phyloP scores from a whole-genome alignment of 108 stramenopile species.

The Ochromonas danica region DNA sequence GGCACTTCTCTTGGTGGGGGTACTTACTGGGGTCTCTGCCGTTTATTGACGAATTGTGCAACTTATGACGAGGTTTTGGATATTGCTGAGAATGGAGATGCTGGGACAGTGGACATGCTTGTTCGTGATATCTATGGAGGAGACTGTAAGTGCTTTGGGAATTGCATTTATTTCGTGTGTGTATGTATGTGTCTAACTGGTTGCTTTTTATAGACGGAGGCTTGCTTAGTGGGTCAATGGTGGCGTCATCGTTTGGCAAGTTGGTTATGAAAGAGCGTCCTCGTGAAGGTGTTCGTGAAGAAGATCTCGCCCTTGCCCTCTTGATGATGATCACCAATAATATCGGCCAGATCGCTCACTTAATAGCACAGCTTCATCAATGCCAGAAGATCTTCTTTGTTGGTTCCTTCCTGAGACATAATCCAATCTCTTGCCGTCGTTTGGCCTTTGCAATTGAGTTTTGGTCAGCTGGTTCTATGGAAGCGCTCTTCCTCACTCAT shows the following conservation, averaged over 20 bases:
- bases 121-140: conserved; percentile 98
- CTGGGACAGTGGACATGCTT: conserved; percentile 81
- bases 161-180: not conserved
- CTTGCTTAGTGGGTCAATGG: conserved; percentile 46
- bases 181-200: not conserved
- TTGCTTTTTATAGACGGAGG: conserved; percentile 7
- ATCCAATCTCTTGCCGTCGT: conserved; percentile 77
- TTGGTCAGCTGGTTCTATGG: conserved; percentile 92
- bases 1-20: conserved; percentile 98
- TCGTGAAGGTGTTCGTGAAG: conserved; percentile 55
- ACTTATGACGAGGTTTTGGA: conserved; percentile 84
- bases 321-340: conserved; percentile 97
- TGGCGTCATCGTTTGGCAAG: conserved; percentile 98
- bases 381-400: conserved; percentile 88
- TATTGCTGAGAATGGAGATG: conserved; percentile 84
- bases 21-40: conserved; percentile 97
- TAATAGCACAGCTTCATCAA: conserved; percentile 82
- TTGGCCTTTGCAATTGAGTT: conserved; percentile 90
- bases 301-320: conserved; percentile 89
- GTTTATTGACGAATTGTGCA: conserved; percentile 81
- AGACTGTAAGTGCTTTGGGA: conserved; percentile 62
- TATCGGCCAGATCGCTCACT: conserved; percentile 92
- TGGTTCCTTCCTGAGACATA: conserved; percentile 92
- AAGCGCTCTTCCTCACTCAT: conserved; percentile 86
- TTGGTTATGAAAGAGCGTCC: conserved; percentile 63